phyloP scores from a whole-genome alignment of 139 green algal genomes.

The Chlamydomonas sphaeroides region DNA sequence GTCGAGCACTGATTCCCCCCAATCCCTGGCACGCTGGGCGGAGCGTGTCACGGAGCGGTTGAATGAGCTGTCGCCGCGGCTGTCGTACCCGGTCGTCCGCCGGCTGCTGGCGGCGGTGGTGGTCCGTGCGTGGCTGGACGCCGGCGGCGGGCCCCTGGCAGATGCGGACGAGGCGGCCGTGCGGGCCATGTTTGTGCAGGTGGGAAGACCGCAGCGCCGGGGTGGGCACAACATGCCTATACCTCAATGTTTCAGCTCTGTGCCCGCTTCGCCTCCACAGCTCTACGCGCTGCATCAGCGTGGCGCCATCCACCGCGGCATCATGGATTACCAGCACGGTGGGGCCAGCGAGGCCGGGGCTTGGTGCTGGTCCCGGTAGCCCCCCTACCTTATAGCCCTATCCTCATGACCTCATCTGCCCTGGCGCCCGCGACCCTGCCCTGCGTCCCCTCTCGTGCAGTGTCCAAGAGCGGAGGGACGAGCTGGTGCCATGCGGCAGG shows the following conservation, averaged over 20 bases:
- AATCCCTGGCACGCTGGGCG: background rate
- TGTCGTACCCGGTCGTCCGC: slow-evolving; percentile 15
- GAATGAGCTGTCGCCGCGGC: background rate
- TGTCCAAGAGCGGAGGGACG: slow-evolving; percentile 35
- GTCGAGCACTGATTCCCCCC: background rate
- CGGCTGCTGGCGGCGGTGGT: slow-evolving; percentile 18
- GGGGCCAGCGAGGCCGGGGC: no score
- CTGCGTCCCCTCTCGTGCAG: background rate
- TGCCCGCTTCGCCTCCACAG: no score
- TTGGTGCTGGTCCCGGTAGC: no score
- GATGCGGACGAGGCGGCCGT: slow-evolving; percentile 11
- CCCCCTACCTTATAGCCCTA: no score
- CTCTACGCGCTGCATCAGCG: slow-evolving; percentile 10
- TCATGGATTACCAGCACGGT: slow-evolving; percentile 38
- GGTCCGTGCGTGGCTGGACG: slow-evolving; percentile 26
- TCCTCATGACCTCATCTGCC: no score
- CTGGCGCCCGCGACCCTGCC: no score
- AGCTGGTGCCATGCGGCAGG: slow-evolving; percentile 29
- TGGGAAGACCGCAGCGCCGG: no score
- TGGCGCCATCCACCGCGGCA: background rate
- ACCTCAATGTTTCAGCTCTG: no score
- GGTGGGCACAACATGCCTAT: no score
- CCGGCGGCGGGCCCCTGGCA: background rate
- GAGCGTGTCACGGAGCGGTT: background rate
- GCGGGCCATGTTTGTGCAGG: slow-evolving; percentile 11